Evolutionary conservation across 768 basidiomycete genomes (phyloP).

Genomic region (Suillus variegatus): DNA sequence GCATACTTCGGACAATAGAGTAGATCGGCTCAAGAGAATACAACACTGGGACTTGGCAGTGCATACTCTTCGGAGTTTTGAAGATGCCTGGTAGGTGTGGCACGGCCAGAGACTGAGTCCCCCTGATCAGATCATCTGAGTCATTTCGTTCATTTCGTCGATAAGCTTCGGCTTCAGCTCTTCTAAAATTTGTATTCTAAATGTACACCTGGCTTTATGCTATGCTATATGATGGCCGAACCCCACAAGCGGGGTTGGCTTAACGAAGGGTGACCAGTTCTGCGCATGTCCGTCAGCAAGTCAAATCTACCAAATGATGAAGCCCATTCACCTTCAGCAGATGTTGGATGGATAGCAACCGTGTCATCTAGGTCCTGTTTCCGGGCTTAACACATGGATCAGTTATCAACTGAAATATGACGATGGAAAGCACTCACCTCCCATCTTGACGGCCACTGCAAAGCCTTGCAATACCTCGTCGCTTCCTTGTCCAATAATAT

Average conservation of each 20-base stretch:
- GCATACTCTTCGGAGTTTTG: background rate
- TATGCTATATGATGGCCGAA: background rate
- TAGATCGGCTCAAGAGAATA: background rate
- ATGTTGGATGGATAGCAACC: slow-evolving; percentile 91
- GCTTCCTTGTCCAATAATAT: slow-evolving; percentile 88
- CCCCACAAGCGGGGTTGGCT: background rate
- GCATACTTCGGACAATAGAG: background rate
- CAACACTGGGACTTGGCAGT: too few relatives aligned
- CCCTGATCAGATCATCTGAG: background rate
- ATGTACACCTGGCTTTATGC: background rate
- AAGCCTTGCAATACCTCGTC: slow-evolving; percentile 98
- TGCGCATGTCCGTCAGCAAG: slow-evolving; percentile 27
- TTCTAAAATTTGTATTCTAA: background rate
- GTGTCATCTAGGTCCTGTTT: slow-evolving; percentile 86
- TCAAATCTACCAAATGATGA: background rate
- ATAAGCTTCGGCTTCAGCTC: too few relatives aligned
- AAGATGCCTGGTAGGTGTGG: background rate
- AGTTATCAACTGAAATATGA: background rate
- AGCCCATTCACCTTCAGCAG: slow-evolving; percentile 66
- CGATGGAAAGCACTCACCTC: slow-evolving; percentile 42
- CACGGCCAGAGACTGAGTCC: too few relatives aligned
- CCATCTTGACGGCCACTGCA: slow-evolving; percentile 97
- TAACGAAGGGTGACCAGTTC: slow-evolving; percentile 61
- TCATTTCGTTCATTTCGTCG: background rate
- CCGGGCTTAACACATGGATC: slow-evolving; percentile 42